phyloP scores from a whole-genome alignment of 805 yeast species.

The Sugiyamaella lignohabitans region DNA sequence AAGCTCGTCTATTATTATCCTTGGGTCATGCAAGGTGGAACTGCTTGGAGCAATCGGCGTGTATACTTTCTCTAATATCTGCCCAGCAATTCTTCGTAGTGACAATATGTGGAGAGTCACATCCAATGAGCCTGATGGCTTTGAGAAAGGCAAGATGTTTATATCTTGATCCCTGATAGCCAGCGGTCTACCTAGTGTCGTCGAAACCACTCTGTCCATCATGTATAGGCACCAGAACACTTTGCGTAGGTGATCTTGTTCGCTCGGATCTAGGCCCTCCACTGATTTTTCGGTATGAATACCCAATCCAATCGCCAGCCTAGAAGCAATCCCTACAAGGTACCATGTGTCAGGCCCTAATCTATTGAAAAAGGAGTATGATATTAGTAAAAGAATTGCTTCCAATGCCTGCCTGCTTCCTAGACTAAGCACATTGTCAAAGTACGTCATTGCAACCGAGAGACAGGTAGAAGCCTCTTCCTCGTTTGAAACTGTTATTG shows the following conservation, averaged over 20 bases:
- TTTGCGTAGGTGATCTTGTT: conserved; percentile 23
- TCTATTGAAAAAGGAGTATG: conserved; percentile 47
- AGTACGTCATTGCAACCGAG: conserved; percentile 37
- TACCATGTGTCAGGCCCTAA: conserved; percentile 48
- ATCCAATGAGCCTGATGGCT: conserved; percentile 26
- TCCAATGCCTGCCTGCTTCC: conserved; percentile 38
- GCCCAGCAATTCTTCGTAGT: conserved; percentile 43
- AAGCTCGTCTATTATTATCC: conserved; percentile 30
- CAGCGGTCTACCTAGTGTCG: conserved; percentile 45
- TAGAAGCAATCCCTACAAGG: conserved; percentile 41
- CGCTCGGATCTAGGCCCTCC: conserved; percentile 14
- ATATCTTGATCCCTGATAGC: conserved; percentile 46
- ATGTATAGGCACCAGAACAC: conserved; percentile 26
- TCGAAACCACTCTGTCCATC: conserved; percentile 38
- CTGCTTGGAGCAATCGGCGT: conserved; percentile 33
- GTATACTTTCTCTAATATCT: conserved; percentile 41
- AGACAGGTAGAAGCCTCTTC: conserved; percentile 36
- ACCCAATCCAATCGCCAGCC: conserved; percentile 42
- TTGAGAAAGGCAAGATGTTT: conserved; percentile 22
- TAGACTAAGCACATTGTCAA: conserved; percentile 34
- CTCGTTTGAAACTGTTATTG: conserved; percentile 17
- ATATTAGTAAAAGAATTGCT: conserved; percentile 40
- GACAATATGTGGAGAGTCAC: conserved; percentile 32
- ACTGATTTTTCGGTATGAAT: conserved; percentile 33
- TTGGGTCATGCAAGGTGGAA: conserved; percentile 24